Evolutionary conservation across 1,284 basidiomycete genomes (phyloP), one percentile per base, ranked within the genome.

Genomic region (Pyrrhoderma noxium): DNA sequence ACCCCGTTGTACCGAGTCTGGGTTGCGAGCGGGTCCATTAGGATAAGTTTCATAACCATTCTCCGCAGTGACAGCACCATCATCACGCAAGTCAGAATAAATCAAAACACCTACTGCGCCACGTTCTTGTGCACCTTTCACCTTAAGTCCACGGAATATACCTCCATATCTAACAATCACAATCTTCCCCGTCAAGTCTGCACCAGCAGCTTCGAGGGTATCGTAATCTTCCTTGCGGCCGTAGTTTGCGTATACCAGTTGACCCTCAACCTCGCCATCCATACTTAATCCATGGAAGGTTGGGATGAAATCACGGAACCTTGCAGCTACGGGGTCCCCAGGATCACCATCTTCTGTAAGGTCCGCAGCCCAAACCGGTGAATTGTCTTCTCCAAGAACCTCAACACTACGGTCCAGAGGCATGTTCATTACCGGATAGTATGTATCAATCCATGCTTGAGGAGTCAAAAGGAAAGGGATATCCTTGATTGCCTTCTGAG

Each of bases 1-100:
- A 16, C 94, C 95, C 44, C 94, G 81, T 67, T 97, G 85, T 9
- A 94, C 82, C 2, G 86, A 77, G 5, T 80, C 82, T 0, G 88
- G 89, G 65, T 93, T 89, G 37, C 90, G 79, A 38, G 92, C 93
- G 25, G 93, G 92, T 0, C 94, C 93, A 14, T 79, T 72, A 0
- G 94, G 95, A 65, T 96, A 89, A 14, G 80, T 71, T 40, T 72
- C 67, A 61, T 83, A 89, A 2, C 88, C 89, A 57, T 94, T 92
- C 53, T 78, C 79, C 18, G 79, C 77, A 2, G 85, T 91, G 27
- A 93, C 82, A 38, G 75, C 76, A 18, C 92, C 92, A 61, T 97
- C 93, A 62, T 96, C 92, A 49, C 82, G 82, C 11, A 89, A 87
- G 67, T 97, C 94, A 13, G 82, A 82, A 69, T 92, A 98, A 60